Evolutionary conservation across 306 rosid genomes (phyloP).

Genomic region (Quercus robur): DNA sequence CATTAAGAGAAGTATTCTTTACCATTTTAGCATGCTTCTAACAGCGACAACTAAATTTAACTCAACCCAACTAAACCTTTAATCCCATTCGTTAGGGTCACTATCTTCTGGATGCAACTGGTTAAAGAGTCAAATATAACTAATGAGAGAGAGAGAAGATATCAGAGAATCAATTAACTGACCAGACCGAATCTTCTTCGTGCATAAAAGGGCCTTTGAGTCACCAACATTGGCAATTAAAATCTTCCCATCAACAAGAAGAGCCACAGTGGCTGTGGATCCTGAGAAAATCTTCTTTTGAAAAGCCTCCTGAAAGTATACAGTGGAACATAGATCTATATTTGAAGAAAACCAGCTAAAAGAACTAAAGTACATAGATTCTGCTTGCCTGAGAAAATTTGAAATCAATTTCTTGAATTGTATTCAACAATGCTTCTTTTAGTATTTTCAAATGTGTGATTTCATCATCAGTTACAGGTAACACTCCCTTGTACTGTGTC

Average conservation of each 20-base stretch:
- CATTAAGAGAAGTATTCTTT: too few species aligned
- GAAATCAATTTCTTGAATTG: background rate
- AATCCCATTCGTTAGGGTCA: too few species aligned
- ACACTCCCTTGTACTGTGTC: background rate
- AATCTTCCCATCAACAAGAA: background rate
- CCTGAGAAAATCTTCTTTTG: background rate
- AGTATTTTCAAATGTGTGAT: background rate
- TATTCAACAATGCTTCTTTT: background rate
- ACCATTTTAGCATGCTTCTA: too few species aligned
- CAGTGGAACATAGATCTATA: background rate
- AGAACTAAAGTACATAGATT: background rate
- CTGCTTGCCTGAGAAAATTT: background rate
- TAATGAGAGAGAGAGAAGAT: too few species aligned
- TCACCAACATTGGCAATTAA: conserved; percentile 3
- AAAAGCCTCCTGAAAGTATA: conserved; percentile 2
- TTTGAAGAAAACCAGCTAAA: background rate
- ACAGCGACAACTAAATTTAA: too few species aligned
- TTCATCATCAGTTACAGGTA: background rate
- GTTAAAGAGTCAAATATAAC: too few species aligned
- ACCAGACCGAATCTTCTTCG: background rate
- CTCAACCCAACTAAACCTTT: too few species aligned
- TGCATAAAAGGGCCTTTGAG: conserved; percentile 4
- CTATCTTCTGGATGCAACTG: too few species aligned
- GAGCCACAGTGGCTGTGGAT: conserved; percentile 2
- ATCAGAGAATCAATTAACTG: background rate